A percentile compares a stretch with the other conserved stretches of the same genome.
Evolutionary conservation across 1,139 yeast species (phyloP).

Genomic region (Yamadazyma dushanensis): DNA sequence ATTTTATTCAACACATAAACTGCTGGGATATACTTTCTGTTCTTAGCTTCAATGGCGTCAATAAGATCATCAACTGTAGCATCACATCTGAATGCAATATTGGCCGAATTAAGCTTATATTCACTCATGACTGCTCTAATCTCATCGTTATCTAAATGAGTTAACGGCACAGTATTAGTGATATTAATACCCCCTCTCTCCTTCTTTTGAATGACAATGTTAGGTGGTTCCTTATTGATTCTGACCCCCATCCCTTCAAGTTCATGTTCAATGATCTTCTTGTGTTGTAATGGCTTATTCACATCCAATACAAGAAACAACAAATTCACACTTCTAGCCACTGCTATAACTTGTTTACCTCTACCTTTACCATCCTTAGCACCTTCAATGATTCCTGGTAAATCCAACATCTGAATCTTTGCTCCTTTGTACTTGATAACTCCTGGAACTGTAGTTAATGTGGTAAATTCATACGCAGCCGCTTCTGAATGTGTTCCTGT

Average conservation of each 20-base stretch:
- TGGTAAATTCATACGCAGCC: slow-evolving; percentile 96
- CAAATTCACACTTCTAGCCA: slow-evolving; percentile 92
- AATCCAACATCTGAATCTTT: slow-evolving; percentile 94
- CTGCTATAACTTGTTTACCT: slow-evolving; percentile 98
- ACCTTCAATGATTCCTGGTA: slow-evolving; percentile 98
- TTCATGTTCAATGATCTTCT: slow-evolving; percentile 89
- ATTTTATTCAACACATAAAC: slow-evolving; percentile 92
- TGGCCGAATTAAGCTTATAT: slow-evolving; percentile 94
- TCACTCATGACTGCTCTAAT: slow-evolving; percentile 95
- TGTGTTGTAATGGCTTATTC: slow-evolving; percentile 92
- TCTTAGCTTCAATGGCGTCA: slow-evolving; percentile 88
- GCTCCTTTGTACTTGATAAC: slow-evolving; percentile 95
- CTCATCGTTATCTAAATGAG: slow-evolving; percentile 89
- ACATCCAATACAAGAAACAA: slow-evolving; percentile 93
- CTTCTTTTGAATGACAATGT: slow-evolving; percentile 84
- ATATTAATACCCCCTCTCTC: slow-evolving; percentile 95
- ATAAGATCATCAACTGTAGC: slow-evolving; percentile 96
- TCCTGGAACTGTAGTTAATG: slow-evolving; percentile 97
- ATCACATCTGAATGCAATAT: slow-evolving; percentile 93
- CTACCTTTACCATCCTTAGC: slow-evolving; percentile 99
- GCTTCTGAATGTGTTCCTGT: slow-evolving; percentile 97
- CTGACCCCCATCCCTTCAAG: slow-evolving; percentile 97
- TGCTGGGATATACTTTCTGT: slow-evolving; percentile 93
- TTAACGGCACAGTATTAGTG: slow-evolving; percentile 89
- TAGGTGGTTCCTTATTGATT: slow-evolving; percentile 88